Evolutionary conservation across 345 rosid genomes (phyloP).

Genomic region (Pugionium dolabratum): DNA sequence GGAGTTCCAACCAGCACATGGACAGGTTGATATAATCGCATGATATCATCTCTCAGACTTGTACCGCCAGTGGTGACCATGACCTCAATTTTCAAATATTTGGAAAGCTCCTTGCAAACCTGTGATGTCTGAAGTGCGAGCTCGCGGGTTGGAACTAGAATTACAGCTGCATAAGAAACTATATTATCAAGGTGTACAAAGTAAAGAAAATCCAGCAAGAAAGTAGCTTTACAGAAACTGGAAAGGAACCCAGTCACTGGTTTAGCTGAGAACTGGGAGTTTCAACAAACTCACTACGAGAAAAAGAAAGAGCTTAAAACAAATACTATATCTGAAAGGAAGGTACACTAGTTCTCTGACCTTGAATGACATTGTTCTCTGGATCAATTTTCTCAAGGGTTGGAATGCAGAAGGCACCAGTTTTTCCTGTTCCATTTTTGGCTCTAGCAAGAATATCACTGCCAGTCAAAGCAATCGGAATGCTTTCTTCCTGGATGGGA

Average conservation of each 20-base stretch:
- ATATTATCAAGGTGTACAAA: slow-evolving; percentile 22
- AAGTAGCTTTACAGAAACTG: background rate
- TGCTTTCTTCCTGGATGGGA: too few relatives aligned
- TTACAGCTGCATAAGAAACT: slow-evolving; percentile 61
- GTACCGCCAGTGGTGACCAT: slow-evolving; percentile 99
- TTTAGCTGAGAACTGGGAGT: background rate
- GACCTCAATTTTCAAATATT: slow-evolving; percentile 87
- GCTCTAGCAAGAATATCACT: too few relatives aligned
- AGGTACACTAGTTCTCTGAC: slow-evolving; percentile 31
- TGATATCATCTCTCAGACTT: slow-evolving; percentile 67
- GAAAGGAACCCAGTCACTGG: background rate
- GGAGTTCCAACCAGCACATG: too few relatives aligned
- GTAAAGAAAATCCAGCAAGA: background rate
- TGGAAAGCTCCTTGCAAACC: slow-evolving; percentile 60
- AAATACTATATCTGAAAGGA: background rate
- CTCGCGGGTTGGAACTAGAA: slow-evolving; percentile 9
- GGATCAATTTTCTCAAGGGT: too few relatives aligned
- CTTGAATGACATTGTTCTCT: slow-evolving; percentile 68
- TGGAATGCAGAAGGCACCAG: too few relatives aligned
- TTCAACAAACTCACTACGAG: background rate
- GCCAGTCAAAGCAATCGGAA: too few relatives aligned
- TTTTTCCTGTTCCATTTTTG: too few relatives aligned
- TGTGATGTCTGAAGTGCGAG: too few relatives aligned
- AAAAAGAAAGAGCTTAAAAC: slow-evolving; percentile 1
- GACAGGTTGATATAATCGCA: too few relatives aligned